A percentile compares a stretch with the other conserved stretches of the same genome.
Evolutionary conservation across 495 filamentous ascomycete species (phyloP).

Genomic region (Chaetomium tenue): DNA sequence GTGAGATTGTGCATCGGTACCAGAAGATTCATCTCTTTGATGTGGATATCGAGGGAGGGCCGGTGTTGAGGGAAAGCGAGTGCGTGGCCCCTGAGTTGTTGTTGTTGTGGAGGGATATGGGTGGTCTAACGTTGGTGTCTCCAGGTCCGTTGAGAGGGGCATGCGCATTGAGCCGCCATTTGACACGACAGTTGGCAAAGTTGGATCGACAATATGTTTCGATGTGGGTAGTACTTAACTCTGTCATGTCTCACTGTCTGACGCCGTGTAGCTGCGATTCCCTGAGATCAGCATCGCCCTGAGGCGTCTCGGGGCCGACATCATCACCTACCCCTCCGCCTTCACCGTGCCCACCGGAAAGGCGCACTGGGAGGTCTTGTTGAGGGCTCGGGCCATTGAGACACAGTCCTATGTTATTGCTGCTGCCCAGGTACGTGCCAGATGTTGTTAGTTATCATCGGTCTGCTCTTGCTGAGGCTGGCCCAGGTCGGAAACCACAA

Average conservation of each 20-base stretch:
- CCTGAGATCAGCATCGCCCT: conserved; percentile 69
- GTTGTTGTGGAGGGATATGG: background rate
- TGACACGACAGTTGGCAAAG: conserved; percentile 65
- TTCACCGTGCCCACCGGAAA: conserved; percentile 85
- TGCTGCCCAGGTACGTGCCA: conserved; percentile 68
- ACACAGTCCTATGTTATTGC: conserved; percentile 85
- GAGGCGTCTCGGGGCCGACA: conserved; percentile 55
- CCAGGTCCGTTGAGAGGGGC: conserved; percentile 35
- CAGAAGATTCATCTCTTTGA: conserved; percentile 61
- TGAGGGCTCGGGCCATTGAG: conserved; percentile 84
- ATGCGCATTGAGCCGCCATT: conserved; percentile 58
- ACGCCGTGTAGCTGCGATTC: conserved; percentile 56
- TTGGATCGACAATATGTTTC: conserved; percentile 84
- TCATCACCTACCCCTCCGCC: conserved; percentile 85
- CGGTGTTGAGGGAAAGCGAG: conserved; percentile 35
- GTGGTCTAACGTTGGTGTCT: conserved; percentile 24
- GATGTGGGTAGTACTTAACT: conserved; percentile 52
- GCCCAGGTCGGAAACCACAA: conserved; percentile 55
- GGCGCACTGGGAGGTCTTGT: conserved; percentile 79
- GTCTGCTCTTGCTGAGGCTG: background rate
- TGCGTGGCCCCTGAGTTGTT: background rate
- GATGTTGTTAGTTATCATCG: no score
- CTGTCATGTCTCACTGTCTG: background rate
- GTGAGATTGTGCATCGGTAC: conserved; percentile 41
- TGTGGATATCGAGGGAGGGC: conserved; percentile 34